Conservation (phyloP, 495 filamentous ascomycete genomes). For the Coniosporium apollinis region DNA sequence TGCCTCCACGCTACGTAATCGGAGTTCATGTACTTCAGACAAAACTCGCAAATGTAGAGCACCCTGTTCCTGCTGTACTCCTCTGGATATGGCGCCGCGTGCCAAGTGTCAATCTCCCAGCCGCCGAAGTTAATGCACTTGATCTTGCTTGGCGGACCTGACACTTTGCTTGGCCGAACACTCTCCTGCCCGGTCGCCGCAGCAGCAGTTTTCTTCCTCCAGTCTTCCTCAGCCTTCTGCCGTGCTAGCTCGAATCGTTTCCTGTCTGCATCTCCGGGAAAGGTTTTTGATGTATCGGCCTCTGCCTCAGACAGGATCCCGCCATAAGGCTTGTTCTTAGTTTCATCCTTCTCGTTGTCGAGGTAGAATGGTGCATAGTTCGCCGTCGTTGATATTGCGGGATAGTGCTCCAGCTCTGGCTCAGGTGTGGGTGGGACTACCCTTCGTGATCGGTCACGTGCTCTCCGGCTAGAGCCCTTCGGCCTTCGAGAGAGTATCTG, state of each 20-base stretch:
- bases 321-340: constrained; percentile 86
- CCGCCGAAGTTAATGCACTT: constrained; percentile 97
- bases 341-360: constrained; percentile 74
- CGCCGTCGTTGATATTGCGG: constrained; percentile 35
- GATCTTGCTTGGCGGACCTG: constrained; percentile 83
- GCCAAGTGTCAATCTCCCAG: constrained; percentile 97
- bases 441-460: constrained; percentile 22
- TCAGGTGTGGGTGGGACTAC: constrained; percentile 13
- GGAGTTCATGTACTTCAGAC: constrained; percentile 97
- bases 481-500: constrained; percentile 36
- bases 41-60: constrained; percentile 97
- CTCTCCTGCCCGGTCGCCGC: constrained; percentile 27
- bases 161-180: constrained; percentile 44
- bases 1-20: constrained; percentile 96
- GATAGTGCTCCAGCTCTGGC: constrained; percentile 19
- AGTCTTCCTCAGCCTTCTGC: constrained; percentile 77
- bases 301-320: constrained; percentile 80
- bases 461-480: constrained; percentile 30
- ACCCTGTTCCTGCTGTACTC: constrained; percentile 93
- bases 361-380: constrained; percentile 59
- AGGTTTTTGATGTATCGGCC: constrained; percentile 75
- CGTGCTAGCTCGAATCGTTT: constrained; percentile 75
- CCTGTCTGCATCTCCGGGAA: constrained; percentile 63
- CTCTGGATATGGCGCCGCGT: constrained; percentile 95
- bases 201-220: constrained; percentile 45